Percentiles rank a stretch among this genome's conserved stretches.
phyloP scores from a whole-genome alignment of 2,329 filamentous ascomycete species.

The Diaporthe sp. region DNA sequence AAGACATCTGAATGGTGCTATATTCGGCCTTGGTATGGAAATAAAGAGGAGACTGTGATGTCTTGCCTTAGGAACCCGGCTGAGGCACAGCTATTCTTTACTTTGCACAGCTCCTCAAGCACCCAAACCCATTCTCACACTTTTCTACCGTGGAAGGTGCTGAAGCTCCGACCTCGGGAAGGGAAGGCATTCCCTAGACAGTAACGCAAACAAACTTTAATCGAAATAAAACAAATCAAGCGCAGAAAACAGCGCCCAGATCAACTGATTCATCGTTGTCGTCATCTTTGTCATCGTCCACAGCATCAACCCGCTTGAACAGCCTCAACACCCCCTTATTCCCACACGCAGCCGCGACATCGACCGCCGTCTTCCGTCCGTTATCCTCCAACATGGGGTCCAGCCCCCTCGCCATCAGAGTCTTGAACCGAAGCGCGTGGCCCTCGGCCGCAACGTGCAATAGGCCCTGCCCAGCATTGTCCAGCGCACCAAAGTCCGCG shows the following conservation, averaged over 20 bases:
- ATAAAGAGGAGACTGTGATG: not conserved
- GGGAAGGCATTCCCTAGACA: not conserved
- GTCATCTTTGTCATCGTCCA: not conserved
- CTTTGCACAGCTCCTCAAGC: not conserved
- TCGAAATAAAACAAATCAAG: not conserved
- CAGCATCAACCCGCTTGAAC: not conserved
- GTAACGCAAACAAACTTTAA: not conserved
- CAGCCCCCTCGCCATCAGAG: not conserved
- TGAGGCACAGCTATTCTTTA: not conserved
- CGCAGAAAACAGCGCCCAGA: not conserved
- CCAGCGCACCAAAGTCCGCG: not conserved
- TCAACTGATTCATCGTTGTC: not conserved
- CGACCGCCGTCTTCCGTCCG: not conserved
- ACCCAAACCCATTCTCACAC: not conserved
- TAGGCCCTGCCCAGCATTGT: not conserved
- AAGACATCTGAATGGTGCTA: no score
- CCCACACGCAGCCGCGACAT: not conserved
- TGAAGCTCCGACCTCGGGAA: not conserved
- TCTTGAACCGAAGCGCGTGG: not conserved
- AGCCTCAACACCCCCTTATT: conserved; percentile 1
- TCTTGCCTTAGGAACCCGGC: not conserved
- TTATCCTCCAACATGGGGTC: conserved; percentile 1
- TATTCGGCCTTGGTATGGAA: no score
- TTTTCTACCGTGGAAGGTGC: not conserved
- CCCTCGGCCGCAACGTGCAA: not conserved